Evolutionary conservation across 495 filamentous ascomycete genomes (phyloP), one percentile per base, ranked within the genome.

Genomic region (Hypoxylon fragiforme): DNA sequence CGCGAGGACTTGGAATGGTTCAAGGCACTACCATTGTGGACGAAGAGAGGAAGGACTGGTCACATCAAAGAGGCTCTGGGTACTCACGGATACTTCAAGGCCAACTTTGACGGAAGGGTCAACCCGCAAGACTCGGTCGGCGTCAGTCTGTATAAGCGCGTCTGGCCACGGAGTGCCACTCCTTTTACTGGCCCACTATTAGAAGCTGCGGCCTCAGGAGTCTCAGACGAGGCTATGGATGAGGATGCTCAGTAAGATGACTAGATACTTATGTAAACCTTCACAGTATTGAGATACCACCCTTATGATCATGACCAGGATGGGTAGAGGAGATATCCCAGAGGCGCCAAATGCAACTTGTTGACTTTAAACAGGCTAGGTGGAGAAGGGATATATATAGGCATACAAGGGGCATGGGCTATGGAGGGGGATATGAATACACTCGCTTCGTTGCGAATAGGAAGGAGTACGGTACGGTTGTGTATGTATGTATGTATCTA

Each of bases 1-100:
- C 70, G 81, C 12, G 90, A 95, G 70, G 95, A 98, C 66, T 87
- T 98, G 35, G 79, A 85, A 57, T 98, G 91, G 91, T 98, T 97
- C 79, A 96, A 95, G 71, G 91, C 92, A 2, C 72, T 98, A 66
- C 91, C 91, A 57, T 73, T 98, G 50, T 98, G 92, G 90, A 98
- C 94, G 24, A 90, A 82, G 73, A 73, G 94, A 40, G 94, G 94
- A 1, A 80, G 92, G 62, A 86, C 80, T 54, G 94, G 94, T 9
- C 95, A 83, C 62, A 84, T 97, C 72, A 96, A 95, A 77, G 94
- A 98, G 77, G 80, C 85, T 59, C 73, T 98, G 55, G 94, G 94
- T 63, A 98, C 94, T 20, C 94, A 98, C 73, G 94, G 94, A 40
- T 98, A 97, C 76, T 97, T 97, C 78, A 98, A 98, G 81, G 92